These are phyloP conservation scores for Phallus indusiatus DNA, from an alignment of 768 basidiomycete species.

Conservation along the genomic window DNA sequence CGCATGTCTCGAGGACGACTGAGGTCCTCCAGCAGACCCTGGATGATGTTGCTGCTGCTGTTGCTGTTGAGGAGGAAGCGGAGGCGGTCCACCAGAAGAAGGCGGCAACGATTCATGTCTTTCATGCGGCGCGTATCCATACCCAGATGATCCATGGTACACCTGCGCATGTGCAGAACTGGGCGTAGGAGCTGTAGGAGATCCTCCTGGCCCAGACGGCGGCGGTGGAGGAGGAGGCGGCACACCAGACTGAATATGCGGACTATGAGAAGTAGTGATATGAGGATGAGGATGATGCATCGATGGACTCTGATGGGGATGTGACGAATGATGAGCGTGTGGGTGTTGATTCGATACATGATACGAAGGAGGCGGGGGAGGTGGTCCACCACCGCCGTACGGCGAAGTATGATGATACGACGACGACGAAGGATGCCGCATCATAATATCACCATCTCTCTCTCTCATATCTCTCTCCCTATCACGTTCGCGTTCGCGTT, in stretches of 20 bases:
- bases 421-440: background rate
- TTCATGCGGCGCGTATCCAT: background rate
- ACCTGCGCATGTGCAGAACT: background rate
- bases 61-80: background rate
- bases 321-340: background rate
- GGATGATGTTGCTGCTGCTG: background rate
- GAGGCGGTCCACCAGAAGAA: background rate
- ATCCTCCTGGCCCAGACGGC: background rate
- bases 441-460: conserved; percentile 2
- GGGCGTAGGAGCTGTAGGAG: background rate
- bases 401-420: background rate
- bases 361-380: background rate
- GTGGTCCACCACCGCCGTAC: background rate
- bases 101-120: background rate
- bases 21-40: background rate
- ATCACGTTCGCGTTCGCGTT: background rate
- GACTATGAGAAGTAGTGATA: background rate
- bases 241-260: background rate
- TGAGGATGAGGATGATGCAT: background rate
- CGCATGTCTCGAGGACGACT: background rate
- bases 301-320: background rate
- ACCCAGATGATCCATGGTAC: background rate
- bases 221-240: background rate
- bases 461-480: conserved; percentile 4
- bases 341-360: background rate